These are phyloP conservation scores for Bassia scoparia DNA, from an alignment of 148 eudicot genomes.

Conservation along the genomic window DNA sequence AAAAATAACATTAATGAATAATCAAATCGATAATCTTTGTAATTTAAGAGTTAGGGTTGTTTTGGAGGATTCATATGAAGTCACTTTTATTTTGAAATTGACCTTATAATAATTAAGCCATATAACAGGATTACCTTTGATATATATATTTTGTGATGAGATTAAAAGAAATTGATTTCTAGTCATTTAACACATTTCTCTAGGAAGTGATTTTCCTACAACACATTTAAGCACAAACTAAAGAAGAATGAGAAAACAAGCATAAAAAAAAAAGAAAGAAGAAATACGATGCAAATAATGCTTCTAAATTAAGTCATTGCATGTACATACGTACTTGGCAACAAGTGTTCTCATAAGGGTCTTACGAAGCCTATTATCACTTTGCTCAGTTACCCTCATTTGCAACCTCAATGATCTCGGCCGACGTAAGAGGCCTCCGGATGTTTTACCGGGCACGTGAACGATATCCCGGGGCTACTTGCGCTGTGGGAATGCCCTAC, in stretches of 20 bases:
- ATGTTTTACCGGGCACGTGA: conserved; percentile 37
- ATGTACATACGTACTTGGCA: conserved; percentile 63
- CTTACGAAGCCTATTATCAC: conserved; percentile 79
- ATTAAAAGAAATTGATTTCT: too few relatives aligned
- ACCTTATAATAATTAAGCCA: too few relatives aligned
- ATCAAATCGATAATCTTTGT: too few relatives aligned
- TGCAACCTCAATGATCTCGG: conserved; percentile 96
- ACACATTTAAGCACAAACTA: not conserved
- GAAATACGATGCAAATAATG: not conserved
- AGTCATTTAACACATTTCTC: too few relatives aligned
- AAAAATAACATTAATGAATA: too few relatives aligned
- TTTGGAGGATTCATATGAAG: too few relatives aligned
- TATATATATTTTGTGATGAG: too few relatives aligned
- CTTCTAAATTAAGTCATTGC: not conserved
- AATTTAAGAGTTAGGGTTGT: too few relatives aligned
- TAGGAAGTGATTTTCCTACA: not conserved
- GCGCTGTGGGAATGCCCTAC: conserved; percentile 24
- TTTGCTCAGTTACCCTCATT: conserved; percentile 89
- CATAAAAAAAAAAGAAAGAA: too few relatives aligned
- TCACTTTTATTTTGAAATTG: too few relatives aligned
- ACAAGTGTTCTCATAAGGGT: conserved; percentile 93
- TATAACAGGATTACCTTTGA: too few relatives aligned
- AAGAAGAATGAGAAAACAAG: too few relatives aligned
- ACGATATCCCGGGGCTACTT: conserved; percentile 37
- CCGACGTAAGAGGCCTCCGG: conserved; percentile 70